phyloP scores from a whole-genome alignment of 495 filamentous ascomycete species.

The Hypomontagnella monticulosa region DNA sequence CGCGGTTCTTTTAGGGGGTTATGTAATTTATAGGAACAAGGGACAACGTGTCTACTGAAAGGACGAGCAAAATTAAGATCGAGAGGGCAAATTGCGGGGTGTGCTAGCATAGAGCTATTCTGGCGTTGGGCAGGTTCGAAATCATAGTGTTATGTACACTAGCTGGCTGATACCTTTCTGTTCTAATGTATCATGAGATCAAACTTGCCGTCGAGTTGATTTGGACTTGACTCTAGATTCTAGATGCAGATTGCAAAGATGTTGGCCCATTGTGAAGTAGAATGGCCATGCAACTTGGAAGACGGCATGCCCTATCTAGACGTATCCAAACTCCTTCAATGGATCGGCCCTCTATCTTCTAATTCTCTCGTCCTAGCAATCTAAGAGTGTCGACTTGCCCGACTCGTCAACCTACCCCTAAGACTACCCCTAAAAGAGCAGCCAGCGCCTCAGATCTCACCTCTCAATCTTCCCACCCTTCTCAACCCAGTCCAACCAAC shows the following conservation, averaged over 20 bases:
- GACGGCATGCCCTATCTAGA: too few relatives aligned
- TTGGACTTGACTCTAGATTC: too few relatives aligned
- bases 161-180: conserved; percentile 32
- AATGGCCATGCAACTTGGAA: too few relatives aligned
- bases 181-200: conserved; percentile 26
- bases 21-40: background rate
- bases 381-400: background rate
- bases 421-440: background rate
- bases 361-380: too few relatives aligned
- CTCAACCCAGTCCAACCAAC: conserved; percentile 87
- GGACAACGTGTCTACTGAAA: background rate
- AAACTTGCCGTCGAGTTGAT: conserved; percentile 6
- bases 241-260: too few relatives aligned
- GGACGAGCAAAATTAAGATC: background rate
- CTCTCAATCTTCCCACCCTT: conserved; percentile 70
- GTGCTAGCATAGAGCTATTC: conserved; percentile 10
- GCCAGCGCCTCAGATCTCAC: conserved; percentile 39
- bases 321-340: too few relatives aligned
- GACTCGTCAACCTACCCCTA: background rate
- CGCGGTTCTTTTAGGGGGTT: conserved; percentile 35
- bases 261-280: too few relatives aligned
- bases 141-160: conserved; percentile 34
- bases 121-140: conserved; percentile 28
- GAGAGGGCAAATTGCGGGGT: conserved; percentile 1
- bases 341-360: too few relatives aligned